phyloP scores from a whole-genome alignment of 2,329 filamentous ascomycete species.

The Aureobasidium musti region DNA sequence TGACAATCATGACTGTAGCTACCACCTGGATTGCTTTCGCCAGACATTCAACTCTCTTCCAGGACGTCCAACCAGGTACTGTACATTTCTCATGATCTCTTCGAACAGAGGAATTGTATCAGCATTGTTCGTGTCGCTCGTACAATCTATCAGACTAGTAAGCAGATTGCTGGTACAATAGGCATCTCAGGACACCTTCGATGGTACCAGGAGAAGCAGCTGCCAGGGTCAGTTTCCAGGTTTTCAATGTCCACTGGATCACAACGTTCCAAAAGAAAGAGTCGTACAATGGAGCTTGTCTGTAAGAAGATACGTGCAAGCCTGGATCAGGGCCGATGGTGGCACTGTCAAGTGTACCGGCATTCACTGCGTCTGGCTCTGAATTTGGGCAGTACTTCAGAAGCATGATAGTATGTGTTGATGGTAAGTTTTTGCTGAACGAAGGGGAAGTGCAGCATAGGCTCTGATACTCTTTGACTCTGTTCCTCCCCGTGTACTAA shows the following conservation, averaged over 20 bases:
- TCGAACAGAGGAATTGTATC: background rate
- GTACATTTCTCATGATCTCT: background rate
- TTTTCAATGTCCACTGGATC: no score
- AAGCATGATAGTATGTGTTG: background rate
- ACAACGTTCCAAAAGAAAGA: no score
- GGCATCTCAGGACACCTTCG: no score
- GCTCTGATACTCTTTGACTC: background rate
- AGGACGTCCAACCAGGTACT: background rate
- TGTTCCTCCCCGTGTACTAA: no score
- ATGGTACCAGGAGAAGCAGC: no score
- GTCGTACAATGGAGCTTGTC: no score
- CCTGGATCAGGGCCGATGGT: no score
- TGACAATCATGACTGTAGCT: background rate
- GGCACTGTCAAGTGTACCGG: background rate
- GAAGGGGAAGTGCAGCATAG: background rate
- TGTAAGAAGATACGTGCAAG: no score
- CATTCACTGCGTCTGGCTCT: background rate
- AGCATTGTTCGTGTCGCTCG: no score
- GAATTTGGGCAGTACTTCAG: background rate
- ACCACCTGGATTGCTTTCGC: background rate
- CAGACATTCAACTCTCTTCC: background rate
- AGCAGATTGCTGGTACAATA: no score
- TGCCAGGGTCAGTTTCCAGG: no score
- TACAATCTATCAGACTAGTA: no score
- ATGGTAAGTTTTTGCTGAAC: background rate